Percentiles rank a stretch among this genome's conserved stretches.
phyloP scores from a whole-genome alignment of 116 monocot genomes.

The Posidonia oceanica region DNA sequence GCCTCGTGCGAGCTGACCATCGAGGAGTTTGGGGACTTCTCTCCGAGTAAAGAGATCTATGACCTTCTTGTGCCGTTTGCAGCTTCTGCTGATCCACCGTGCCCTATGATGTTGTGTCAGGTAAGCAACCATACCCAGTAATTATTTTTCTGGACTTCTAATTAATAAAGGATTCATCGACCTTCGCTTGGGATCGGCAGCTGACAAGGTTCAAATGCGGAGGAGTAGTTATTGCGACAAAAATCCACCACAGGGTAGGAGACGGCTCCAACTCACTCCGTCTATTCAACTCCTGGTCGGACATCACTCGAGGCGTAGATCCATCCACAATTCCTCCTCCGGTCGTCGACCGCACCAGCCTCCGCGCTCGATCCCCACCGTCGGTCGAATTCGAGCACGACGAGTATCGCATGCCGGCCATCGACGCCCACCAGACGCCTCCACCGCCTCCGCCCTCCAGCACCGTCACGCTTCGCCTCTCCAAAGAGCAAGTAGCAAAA shows the following conservation, averaged over 20 bases:
- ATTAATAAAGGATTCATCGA: no score
- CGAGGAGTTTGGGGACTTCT: slow-evolving; percentile 32
- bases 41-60: slow-evolving; percentile 12
- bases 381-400: slow-evolving; percentile 14
- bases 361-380: slow-evolving; percentile 28
- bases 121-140: not conserved
- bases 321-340: slow-evolving; percentile 5
- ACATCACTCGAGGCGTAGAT: slow-evolving; percentile 17
- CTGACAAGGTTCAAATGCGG: slow-evolving; percentile 45
- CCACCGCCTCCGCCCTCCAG: not conserved
- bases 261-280: slow-evolving; percentile 30
- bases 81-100: slow-evolving; percentile 7
- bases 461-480: slow-evolving; percentile 8
- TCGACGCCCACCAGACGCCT: not conserved
- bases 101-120: slow-evolving; percentile 12
- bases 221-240: slow-evolving; percentile 25
- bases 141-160: no score
- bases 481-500: slow-evolving; percentile 17
- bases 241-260: slow-evolving; percentile 18
- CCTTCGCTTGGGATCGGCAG: slow-evolving; percentile 3
- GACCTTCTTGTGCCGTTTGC: slow-evolving; percentile 9
- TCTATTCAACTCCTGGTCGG: slow-evolving; percentile 40
- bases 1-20: slow-evolving; percentile 19
- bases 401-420: slow-evolving; percentile 7
- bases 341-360: slow-evolving; percentile 21